Evolutionary conservation across 306 rosid species (phyloP), one percentile per base, ranked within the genome.

Genomic region (Pueraria montana): DNA sequence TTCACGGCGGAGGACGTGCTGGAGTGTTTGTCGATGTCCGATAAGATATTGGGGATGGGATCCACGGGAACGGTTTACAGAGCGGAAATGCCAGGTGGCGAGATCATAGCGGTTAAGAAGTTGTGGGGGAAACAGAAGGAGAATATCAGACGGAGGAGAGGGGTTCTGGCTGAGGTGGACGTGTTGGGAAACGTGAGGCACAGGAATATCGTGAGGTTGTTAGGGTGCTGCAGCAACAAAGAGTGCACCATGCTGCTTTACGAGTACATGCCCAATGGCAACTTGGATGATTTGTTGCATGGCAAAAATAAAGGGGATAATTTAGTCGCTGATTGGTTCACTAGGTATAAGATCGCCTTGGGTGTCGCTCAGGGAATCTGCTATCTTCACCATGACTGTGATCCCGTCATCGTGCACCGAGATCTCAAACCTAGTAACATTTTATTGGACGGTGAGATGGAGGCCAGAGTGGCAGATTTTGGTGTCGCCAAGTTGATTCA

Each of bases 361-460:
- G 99, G 99, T 1, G 99, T 96, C 77, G 99, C 99, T 3, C 99
- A 96, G 46, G 99, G 99, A 18, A 92, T 96, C 2, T 94, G 98
- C 50, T 96, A 96, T 75, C 97, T 96, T 27, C 99, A 96, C 89
- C 99, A 96, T 49, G 99, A 96, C 73, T 96, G 99, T 45, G 94
- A 96, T 26, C 99, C 99, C 0, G 97, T 92, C 27, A 90, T 96
- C 5, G 96, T 94, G 0, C 99, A 96, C 72, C 94, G 99, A 0
- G 99, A 96, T 85, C 89, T 96, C 2, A 96, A 96, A 82, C 98
- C 99, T 0, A 92, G 98, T 65, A 96, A 96, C 26, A 96, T 96
- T 0, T 63, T 96, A 5, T 79, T 96, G 81, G 99, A 96, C 85
- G 89, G 84, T 50, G 95, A 96, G 74, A 90, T 96, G 99, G 99